Evolutionary conservation across 2,329 filamentous ascomycete genomes (phyloP).

Genomic region (Neocucurbitaria cava): DNA sequence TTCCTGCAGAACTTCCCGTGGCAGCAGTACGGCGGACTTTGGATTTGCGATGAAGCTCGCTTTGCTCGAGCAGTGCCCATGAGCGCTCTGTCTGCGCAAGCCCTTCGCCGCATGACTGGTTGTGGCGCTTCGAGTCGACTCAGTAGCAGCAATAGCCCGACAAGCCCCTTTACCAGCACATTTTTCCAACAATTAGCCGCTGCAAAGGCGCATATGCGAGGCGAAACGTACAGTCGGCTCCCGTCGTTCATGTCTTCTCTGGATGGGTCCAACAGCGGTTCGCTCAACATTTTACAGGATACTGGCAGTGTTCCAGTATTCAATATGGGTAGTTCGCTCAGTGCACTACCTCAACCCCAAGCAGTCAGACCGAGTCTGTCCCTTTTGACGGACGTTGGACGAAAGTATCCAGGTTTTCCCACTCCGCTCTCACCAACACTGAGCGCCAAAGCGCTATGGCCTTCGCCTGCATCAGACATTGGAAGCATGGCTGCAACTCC

Average conservation of each 20-base stretch:
- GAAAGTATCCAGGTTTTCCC: constrained; percentile 44
- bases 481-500: constrained; percentile 18
- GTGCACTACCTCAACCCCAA: constrained; percentile 4
- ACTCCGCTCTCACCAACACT: constrained; percentile 39
- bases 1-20: constrained; percentile 49
- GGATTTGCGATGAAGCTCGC: constrained; percentile 47
- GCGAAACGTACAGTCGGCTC: not conserved
- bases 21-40: constrained; percentile 48
- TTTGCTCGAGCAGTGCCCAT: constrained; percentile 42
- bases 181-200: constrained; percentile 13
- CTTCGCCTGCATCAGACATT: constrained; percentile 32
- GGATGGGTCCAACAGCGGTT: constrained; percentile 16
- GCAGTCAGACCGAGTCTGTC: constrained; percentile 22
- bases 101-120: constrained; percentile 39
- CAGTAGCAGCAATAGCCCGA: constrained; percentile 20
- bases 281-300: constrained; percentile 1
- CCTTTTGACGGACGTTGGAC: constrained; percentile 35
- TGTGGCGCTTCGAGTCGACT: constrained; percentile 27
- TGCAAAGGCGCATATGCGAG: not conserved
- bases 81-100: constrained; percentile 30
- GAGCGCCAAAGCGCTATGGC: constrained; percentile 35
- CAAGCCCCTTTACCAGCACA: constrained; percentile 20
- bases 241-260: constrained; percentile 19
- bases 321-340: constrained; percentile 24
- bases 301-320: constrained; percentile 17